phyloP scores from a whole-genome alignment of 2,329 filamentous ascomycete species.

The Epicoccum nigrum region DNA sequence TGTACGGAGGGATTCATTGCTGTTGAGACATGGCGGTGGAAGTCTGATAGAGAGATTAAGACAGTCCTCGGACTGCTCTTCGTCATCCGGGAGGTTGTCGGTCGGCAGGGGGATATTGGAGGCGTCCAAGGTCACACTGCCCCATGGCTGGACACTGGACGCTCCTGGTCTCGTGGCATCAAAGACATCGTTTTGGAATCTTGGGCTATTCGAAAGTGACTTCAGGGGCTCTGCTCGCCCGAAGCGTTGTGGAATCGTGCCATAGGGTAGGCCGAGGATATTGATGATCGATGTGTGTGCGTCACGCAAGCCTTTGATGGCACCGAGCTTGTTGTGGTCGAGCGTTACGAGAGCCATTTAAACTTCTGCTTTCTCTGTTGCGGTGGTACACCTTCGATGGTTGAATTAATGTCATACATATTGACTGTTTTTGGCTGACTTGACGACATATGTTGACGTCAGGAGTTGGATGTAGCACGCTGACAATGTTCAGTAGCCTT shows the following conservation, averaged over 20 bases:
- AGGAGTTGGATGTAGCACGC: slow-evolving; percentile 2
- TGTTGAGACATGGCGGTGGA: slow-evolving; percentile 49
- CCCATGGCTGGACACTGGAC: slow-evolving; percentile 25
- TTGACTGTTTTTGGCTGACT: not conserved
- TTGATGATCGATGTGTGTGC: slow-evolving; percentile 12
- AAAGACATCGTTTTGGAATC: slow-evolving; percentile 10
- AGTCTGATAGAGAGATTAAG: slow-evolving; percentile 50
- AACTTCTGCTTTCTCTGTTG: not conserved
- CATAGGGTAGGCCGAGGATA: slow-evolving; percentile 20
- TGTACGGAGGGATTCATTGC: slow-evolving; percentile 33
- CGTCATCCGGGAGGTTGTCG: slow-evolving; percentile 21
- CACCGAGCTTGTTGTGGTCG: slow-evolving; percentile 16
- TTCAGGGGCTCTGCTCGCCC: slow-evolving; percentile 15
- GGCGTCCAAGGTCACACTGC: slow-evolving; percentile 22
- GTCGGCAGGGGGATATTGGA: slow-evolving; percentile 25
- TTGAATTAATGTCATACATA: not conserved
- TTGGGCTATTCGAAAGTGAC: not conserved
- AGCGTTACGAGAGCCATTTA: slow-evolving; percentile 12
- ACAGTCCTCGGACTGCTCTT: slow-evolving; percentile 46
- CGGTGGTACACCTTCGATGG: not conserved
- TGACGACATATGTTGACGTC: slow-evolving; percentile 16
- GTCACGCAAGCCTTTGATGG: slow-evolving; percentile 16
- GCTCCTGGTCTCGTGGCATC: slow-evolving; percentile 21
- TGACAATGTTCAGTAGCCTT: not conserved
- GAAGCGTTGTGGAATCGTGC: slow-evolving; percentile 20